Evolutionary conservation across 2,329 filamentous ascomycete genomes (phyloP).

Genomic region (Beauveria pseudobassiana): DNA sequence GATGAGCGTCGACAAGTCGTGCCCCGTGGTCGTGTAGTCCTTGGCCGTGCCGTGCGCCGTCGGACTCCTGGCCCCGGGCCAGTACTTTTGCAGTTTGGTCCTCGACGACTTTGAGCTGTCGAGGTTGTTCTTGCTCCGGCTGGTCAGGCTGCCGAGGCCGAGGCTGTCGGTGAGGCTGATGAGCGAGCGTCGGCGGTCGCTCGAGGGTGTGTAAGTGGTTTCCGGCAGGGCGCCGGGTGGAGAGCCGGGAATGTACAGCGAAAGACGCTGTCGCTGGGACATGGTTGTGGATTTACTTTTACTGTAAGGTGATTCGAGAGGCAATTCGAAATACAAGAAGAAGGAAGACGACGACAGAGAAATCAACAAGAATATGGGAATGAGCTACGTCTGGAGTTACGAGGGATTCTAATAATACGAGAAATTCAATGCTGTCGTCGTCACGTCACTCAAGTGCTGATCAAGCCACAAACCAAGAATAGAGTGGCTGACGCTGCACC

Average conservation of each 20-base stretch:
- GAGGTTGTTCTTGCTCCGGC: not conserved
- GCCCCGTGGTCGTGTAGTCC: not conserved
- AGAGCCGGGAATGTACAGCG: constrained; percentile 1
- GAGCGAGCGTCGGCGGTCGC: constrained; percentile 10
- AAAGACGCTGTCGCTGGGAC: constrained; percentile 2
- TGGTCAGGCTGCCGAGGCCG: not conserved
- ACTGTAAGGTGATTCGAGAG: not conserved
- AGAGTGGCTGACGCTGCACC: constrained; percentile 6
- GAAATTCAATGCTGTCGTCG: not conserved
- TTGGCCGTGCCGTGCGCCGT: not conserved
- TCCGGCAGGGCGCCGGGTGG: not conserved
- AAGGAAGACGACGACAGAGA: not conserved
- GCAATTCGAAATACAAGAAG: not conserved
- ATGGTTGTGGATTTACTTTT: not conserved
- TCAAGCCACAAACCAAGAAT: constrained; percentile 6
- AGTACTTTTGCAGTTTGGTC: not conserved
- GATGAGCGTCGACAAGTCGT: not conserved
- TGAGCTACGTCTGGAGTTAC: not conserved
- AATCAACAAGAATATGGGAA: no score
- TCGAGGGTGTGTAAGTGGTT: constrained; percentile 6
- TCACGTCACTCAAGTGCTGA: constrained; percentile 6
- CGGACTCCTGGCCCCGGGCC: constrained; percentile 5
- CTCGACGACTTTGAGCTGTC: not conserved
- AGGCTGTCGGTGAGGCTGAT: constrained; percentile 7
- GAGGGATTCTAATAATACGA: not conserved